Base-by-base conservation (phyloP, 1,139 yeast species). In the Starmera stellimalicola region DNA sequence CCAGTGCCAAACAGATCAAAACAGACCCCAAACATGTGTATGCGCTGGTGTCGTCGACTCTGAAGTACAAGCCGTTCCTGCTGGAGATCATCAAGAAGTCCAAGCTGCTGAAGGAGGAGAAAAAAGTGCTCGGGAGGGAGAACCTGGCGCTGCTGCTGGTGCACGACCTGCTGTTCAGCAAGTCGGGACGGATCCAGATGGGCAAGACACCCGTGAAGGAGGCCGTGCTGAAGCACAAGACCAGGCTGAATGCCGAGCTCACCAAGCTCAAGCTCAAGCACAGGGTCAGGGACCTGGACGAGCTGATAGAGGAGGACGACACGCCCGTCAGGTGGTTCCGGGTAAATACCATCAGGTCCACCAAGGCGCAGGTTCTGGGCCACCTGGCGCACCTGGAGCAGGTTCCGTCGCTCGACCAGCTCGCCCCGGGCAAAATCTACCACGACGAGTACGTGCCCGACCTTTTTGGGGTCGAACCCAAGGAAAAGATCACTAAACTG, bases 281-380 rank as follows among this genome's bases (percentile, higher is more conserved):
- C 47, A 57, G 57, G 29, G 75, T 77, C 5, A 69, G 62, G 43
- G 65, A 62, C 29, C 38, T 60, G 16, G 48, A 54, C 8, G 66
- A 60, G 30, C 40, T 61, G 29, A 71, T 73, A 20, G 69, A 58
- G 8, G 63, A 61, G 6, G 88, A 79, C 51, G 77, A 73, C 39
- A 75, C 95, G 0, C 96, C 96, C 0, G 77, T 88, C 2, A 62
- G 97, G 40, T 88, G 97, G 97, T 71, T 88, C 43, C 63, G 97
- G 33, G 70, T 78, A 23, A 87, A 87, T 48, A 65, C 79, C 1
- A 65, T 83, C 34, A 68, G 68, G 41, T 50, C 66, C 1, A 56
- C 43, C 12, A 38, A 38, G 8, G 54, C 53, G 3, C 62, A 61
- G 5, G 61, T 67, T 1, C 55, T 78, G 18, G 55, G 66, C 32